Evolutionary conservation across 2,329 filamentous ascomycete genomes (phyloP), one percentile per base, ranked within the genome.

Genomic region (Camillea tinctor): DNA sequence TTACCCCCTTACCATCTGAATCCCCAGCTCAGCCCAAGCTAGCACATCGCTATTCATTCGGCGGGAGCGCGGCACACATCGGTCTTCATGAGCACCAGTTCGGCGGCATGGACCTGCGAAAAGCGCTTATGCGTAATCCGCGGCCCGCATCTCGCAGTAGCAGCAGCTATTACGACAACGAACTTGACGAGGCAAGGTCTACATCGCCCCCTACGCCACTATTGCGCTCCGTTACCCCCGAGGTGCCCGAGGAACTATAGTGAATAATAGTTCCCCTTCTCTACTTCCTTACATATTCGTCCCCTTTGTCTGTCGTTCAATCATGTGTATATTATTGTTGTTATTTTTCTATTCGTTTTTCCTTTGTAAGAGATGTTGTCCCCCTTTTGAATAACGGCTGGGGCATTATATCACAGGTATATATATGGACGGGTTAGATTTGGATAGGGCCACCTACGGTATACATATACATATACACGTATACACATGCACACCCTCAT

Each of bases 81-180:
- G 70, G 72, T 24, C 69, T 74, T 58, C 64, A 66, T 52, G 71
- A 69, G 40, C 67, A 68, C 59, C 65, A 67, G 26, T 64, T 68
- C 52, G 64, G 68, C 49, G 62, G 65, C 17, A 57, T 72, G 1
- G 68, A 64, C 17, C 53, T 70, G 20, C 59, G 69, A 13, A 58
- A 60, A 5, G 64, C 66, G 17, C 57, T 71, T 21, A 58, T 69
- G 36, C 62, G 67, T 9, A 50, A 68, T 22, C 64, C 68, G 21
- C 22, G 56, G 1, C 55, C 59, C 52, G 51, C 36, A 4, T 44
- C 36, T 5, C 36, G 36, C 36, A 44, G 36, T 15, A 44, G 36
- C 17, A 44, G 36, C 36, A 44, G 5, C 17, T 44, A n/a, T 11
- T 44, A n/a, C 17, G 36, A 44, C 3, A 44, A 44, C 17, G 36